A percentile compares a stretch with the other conserved stretches of the same genome.
Evolutionary conservation across 257 asterid species (phyloP).

Genomic region (Salvia splendens): DNA sequence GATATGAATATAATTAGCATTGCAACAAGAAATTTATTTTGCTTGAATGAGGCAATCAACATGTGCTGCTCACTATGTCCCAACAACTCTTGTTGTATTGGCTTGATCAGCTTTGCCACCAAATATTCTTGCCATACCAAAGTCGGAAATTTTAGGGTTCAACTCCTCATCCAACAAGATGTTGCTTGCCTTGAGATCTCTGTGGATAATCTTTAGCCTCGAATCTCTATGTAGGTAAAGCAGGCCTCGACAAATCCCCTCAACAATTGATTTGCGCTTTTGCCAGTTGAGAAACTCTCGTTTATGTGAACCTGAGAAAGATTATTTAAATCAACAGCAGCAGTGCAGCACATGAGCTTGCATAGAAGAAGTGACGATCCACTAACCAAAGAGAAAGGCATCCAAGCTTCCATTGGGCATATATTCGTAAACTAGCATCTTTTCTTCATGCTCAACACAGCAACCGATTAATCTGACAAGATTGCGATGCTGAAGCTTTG

Average conservation of each 20-base stretch:
- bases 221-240: conserved; percentile 51
- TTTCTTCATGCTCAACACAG: conserved; percentile 42
- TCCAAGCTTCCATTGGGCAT: conserved; percentile 49
- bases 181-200: conserved; percentile 30
- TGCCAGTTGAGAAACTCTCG: conserved; percentile 40
- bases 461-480: conserved; percentile 50
- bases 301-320: conserved; percentile 23
- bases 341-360: not conserved
- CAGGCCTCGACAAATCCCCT: conserved; percentile 45
- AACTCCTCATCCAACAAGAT: conserved; percentile 38
- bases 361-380: not conserved
- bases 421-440: conserved; percentile 46
- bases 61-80: conserved; percentile 44
- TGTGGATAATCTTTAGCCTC: not conserved
- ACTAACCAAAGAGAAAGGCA: conserved; percentile 43
- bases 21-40: not conserved
- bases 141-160: conserved; percentile 45
- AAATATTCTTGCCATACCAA: conserved; percentile 49
- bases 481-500: conserved; percentile 48
- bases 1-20: not conserved
- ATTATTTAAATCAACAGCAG: not conserved
- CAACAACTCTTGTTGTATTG: conserved; percentile 43
- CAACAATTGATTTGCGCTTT: conserved; percentile 31
- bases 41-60: not conserved
- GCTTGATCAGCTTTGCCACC: conserved; percentile 38